These are phyloP conservation scores for Acanthochlamys bracteata DNA, from an alignment of 106 monocot species.

Conservation along the genomic window DNA sequence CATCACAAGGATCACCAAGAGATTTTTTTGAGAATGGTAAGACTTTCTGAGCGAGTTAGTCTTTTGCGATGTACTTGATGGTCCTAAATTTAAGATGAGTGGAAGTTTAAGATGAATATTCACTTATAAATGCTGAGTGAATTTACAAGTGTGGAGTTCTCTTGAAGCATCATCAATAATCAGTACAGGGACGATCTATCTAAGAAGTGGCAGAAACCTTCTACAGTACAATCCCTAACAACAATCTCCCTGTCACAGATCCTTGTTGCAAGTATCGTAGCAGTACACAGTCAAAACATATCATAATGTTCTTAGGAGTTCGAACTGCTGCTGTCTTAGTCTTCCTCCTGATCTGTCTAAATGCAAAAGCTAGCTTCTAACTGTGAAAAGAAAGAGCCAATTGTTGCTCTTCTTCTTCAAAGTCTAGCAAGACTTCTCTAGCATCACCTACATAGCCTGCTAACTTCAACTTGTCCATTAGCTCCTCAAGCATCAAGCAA, in stretches of 20 bases:
- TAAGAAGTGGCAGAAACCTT: slow-evolving; percentile 22
- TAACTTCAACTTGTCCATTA: not conserved
- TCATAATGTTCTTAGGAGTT: slow-evolving; percentile 15
- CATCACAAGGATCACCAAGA: too few relatives aligned
- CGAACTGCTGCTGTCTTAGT: not conserved
- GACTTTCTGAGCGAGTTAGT: too few relatives aligned
- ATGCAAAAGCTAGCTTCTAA: slow-evolving; percentile 21
- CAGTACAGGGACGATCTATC: slow-evolving; percentile 15
- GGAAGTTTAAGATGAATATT: too few relatives aligned
- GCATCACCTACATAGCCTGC: slow-evolving; percentile 4
- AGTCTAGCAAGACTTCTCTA: not conserved
- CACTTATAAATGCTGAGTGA: too few relatives aligned
- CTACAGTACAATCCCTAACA: slow-evolving; percentile 17
- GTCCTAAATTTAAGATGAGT: too few relatives aligned
- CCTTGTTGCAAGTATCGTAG: slow-evolving; percentile 9
- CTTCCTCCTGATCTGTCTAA: slow-evolving; percentile 7
- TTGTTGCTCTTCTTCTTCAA: not conserved
- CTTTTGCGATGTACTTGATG: too few relatives aligned
- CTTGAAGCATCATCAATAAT: slow-evolving; percentile 19
- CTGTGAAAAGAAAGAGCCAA: slow-evolving; percentile 1
- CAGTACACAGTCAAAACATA: slow-evolving; percentile 12
- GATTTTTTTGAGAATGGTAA: too few relatives aligned
- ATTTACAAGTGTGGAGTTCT: too few relatives aligned
- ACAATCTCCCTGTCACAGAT: slow-evolving; percentile 11
- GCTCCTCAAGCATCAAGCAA: not conserved